Evolutionary conservation across 2,329 filamentous ascomycete species (phyloP).

Genomic region (Decorospora gaudefroyi): DNA sequence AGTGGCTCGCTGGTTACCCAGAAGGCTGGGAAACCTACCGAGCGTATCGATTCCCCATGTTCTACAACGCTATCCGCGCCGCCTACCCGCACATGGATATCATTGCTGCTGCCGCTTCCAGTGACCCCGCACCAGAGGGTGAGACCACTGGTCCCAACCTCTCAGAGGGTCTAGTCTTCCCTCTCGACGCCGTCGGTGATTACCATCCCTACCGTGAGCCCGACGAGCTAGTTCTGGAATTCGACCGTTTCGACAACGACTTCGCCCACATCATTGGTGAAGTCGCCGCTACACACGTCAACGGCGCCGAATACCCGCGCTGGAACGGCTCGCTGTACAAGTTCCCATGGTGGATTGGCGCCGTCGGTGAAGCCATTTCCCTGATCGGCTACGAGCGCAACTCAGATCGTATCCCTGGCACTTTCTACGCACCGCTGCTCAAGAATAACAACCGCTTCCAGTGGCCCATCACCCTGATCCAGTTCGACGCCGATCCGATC

Average conservation of each 20-base stretch:
- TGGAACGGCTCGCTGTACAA: conserved; percentile 33
- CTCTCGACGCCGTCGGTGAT: conserved; percentile 38
- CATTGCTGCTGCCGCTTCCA: conserved; percentile 40
- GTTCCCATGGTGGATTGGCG: conserved; percentile 56
- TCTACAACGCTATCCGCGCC: conserved; percentile 43
- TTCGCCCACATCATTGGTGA: conserved; percentile 42
- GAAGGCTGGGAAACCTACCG: conserved; percentile 37
- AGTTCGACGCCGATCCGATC: conserved; percentile 49
- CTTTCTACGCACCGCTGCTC: conserved; percentile 44
- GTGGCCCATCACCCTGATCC: conserved; percentile 48
- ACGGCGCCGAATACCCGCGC: conserved; percentile 31
- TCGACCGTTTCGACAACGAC: conserved; percentile 52
- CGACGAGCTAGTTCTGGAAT: conserved; percentile 49
- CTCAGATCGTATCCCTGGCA: conserved; percentile 61
- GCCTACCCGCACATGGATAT: conserved; percentile 45
- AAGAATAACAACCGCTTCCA: conserved; percentile 45
- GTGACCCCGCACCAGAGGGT: conserved; percentile 32
- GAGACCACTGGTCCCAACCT: conserved; percentile 46
- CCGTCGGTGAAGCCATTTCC: conserved; percentile 67
- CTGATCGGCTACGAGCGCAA: conserved; percentile 69
- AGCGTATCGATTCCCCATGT: conserved; percentile 41
- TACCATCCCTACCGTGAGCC: conserved; percentile 54
- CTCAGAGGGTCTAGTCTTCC: conserved; percentile 26
- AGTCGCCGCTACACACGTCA: conserved; percentile 42
- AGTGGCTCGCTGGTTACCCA: conserved; percentile 44